A percentile compares a stretch with the other conserved stretches of the same genome.
These are phyloP conservation scores for Trematosphaeria pertusa DNA, from an alignment of 2,329 filamentous ascomycete genomes.

Conservation along the genomic window DNA sequence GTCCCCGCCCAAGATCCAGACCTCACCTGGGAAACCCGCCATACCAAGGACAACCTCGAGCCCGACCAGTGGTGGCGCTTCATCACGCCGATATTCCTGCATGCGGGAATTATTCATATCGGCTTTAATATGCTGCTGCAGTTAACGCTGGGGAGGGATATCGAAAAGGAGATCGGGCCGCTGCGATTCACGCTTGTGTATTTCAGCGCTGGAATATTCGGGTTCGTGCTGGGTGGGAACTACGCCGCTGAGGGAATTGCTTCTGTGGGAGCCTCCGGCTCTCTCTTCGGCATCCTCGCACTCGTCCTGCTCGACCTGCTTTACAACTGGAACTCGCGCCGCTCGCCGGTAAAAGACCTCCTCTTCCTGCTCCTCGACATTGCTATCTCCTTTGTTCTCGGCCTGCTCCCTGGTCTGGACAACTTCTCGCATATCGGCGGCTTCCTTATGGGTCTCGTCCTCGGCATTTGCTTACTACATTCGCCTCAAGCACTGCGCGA, in stretches of 20 bases:
- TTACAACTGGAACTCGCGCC: constrained; percentile 87
- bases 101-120: constrained; percentile 93
- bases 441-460: constrained; percentile 87
- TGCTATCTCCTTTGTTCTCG: constrained; percentile 87
- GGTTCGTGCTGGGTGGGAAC: constrained; percentile 93
- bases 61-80: constrained; percentile 98
- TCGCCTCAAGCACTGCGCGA: constrained; percentile 82
- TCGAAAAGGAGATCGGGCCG: constrained; percentile 88
- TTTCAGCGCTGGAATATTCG: constrained; percentile 89
- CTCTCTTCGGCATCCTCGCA: constrained; percentile 90
- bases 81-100: constrained; percentile 93
- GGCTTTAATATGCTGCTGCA: constrained; percentile 94
- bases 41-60: constrained; percentile 65
- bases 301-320: constrained; percentile 87
- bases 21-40: constrained; percentile 48
- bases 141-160: constrained; percentile 86
- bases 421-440: constrained; percentile 98
- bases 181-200: constrained; percentile 91
- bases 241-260: constrained; percentile 82
- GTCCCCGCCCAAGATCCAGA: constrained; percentile 67
- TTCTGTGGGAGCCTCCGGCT: constrained; percentile 85
- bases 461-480: constrained; percentile 86
- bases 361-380: constrained; percentile 86
- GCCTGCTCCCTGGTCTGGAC: constrained; percentile 88
- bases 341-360: constrained; percentile 80